phyloP scores from a whole-genome alignment of 129 eudicot genomes.

The carrot (Daucus carota) region DH1_v3.0 NC_030387.2:4145501-4146000 shows the following conservation, averaged over 20 bases:
- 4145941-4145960: slow-evolving; percentile 10
- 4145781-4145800: slow-evolving; percentile 2
- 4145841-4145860: slow-evolving; percentile 88
- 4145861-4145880: slow-evolving; percentile 53
- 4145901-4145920: neutral
- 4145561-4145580: slow-evolving; percentile 41
- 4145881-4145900: neutral
- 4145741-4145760: neutral
- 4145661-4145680: slow-evolving; percentile 12
- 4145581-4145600: slow-evolving; percentile 27
- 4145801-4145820: slow-evolving; percentile 45
- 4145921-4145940: neutral
- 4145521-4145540: slow-evolving; percentile 32
- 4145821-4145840: slow-evolving; percentile 64
- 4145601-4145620: slow-evolving; percentile 24
- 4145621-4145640: slow-evolving; percentile 21
- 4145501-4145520: slow-evolving; percentile 29
- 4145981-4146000: slow-evolving; percentile 10
- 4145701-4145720: slow-evolving; percentile 66
- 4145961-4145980: neutral
- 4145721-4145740: slow-evolving; percentile 19
- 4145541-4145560: slow-evolving; percentile 37
- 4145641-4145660: neutral
- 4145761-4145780: slow-evolving; percentile 1
- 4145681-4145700: slow-evolving; percentile 44